Evolutionary conservation across 257 asterid genomes (phyloP).

Genomic region (Penstemon eatonii): DNA sequence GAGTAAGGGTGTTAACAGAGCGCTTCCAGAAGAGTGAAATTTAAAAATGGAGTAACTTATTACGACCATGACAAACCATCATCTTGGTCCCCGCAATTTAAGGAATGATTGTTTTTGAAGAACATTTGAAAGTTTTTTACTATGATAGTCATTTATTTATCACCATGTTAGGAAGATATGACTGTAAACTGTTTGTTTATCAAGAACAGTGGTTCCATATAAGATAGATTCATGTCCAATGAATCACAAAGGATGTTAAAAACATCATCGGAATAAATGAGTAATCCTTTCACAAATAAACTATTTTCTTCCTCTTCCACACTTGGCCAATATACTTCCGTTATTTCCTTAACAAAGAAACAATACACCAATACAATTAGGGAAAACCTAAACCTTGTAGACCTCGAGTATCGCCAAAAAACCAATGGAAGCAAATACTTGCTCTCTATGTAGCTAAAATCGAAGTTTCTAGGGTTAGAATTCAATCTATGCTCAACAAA

Average conservation of each 20-base stretch:
- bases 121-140: too few species aligned
- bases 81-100: too few species aligned
- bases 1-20: too few species aligned
- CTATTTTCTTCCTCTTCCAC: neutral
- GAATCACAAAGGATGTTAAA: neutral
- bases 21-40: too few species aligned
- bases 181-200: too few species aligned
- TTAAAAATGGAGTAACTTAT: too few species aligned
- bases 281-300: constrained; percentile 9
- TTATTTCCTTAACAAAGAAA: constrained; percentile 14
- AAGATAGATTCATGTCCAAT: neutral
- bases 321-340: constrained; percentile 5
- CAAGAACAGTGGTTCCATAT: too few species aligned
- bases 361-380: neutral
- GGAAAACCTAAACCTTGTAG: neutral
- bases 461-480: neutral
- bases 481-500: neutral
- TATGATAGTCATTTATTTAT: too few species aligned
- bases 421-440: neutral
- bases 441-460: neutral
- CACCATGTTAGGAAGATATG: too few species aligned
- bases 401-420: neutral
- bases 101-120: too few species aligned
- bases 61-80: too few species aligned
- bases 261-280: neutral